These are phyloP conservation scores for Phialophora expanda DNA, from an alignment of 2,329 filamentous ascomycete genomes.

Conservation along the genomic window DNA sequence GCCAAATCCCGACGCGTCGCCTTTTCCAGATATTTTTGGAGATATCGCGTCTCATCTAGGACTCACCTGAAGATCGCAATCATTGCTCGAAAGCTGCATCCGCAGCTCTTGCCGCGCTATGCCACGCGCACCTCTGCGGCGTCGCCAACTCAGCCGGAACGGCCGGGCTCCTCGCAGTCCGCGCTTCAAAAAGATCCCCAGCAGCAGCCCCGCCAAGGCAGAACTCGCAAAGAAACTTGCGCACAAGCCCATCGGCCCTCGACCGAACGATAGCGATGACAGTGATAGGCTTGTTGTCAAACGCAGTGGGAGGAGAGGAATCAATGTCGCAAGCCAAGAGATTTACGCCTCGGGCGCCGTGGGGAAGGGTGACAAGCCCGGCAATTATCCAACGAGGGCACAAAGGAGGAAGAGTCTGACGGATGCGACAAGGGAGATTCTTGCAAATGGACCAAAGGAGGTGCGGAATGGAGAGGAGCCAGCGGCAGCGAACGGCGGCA, in stretches of 20 bases:
- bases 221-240: constrained; percentile 35
- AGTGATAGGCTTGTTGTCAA: constrained; percentile 40
- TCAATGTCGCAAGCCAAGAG: constrained; percentile 31
- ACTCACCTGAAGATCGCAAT: not conserved
- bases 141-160: constrained; percentile 31
- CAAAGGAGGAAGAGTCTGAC: constrained; percentile 36
- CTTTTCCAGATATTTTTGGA: not conserved
- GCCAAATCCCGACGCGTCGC: constrained; percentile 1
- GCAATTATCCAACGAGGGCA: constrained; percentile 34
- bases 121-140: constrained; percentile 36
- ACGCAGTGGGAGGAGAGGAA: constrained; percentile 31
- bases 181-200: constrained; percentile 20
- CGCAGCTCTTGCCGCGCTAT: constrained; percentile 22
- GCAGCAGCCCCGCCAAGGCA: constrained; percentile 28
- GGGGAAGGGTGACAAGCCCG: constrained; percentile 35
- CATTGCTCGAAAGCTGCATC: not conserved
- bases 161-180: constrained; percentile 17
- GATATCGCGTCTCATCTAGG: not conserved
- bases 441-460: constrained; percentile 24
- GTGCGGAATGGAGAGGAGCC: constrained; percentile 11
- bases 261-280: constrained; percentile 38
- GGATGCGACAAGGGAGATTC: constrained; percentile 29
- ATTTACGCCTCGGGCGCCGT: constrained; percentile 40
- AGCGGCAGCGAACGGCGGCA: not conserved
- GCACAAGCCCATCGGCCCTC: constrained; percentile 33